phyloP scores from a whole-genome alignment of 2,329 filamentous ascomycete species.

The Trichophyton schoenleinii region DNA sequence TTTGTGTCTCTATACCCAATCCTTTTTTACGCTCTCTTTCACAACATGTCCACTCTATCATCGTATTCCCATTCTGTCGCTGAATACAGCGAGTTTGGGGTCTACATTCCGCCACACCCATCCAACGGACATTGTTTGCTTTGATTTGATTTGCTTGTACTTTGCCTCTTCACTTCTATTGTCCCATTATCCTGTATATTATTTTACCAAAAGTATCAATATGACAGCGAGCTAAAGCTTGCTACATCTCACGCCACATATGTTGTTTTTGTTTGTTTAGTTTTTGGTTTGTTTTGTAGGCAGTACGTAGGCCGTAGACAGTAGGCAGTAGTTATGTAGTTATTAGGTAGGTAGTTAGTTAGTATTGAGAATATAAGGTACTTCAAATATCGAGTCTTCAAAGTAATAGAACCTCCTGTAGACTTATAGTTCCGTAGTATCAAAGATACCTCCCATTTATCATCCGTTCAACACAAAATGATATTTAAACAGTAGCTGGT shows the following conservation, averaged over 20 bases:
- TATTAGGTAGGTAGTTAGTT: background rate
- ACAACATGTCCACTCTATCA: background rate
- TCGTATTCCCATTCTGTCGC: background rate
- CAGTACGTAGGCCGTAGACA: background rate
- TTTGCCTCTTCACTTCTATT: background rate
- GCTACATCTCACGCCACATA: background rate
- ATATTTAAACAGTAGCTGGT: background rate
- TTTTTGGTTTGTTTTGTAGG: too few species aligned
- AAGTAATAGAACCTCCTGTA: too few species aligned
- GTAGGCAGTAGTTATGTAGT: background rate
- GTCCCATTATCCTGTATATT: conserved; percentile 3
- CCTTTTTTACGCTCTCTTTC: too few species aligned
- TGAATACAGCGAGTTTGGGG: background rate
- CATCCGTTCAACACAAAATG: background rate
- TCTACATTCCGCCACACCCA: background rate
- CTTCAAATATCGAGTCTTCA: background rate
- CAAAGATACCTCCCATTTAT: too few species aligned
- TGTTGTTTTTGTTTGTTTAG: background rate
- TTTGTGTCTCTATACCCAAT: background rate
- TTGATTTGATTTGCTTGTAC: background rate
- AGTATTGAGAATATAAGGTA: background rate
- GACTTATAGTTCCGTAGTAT: too few species aligned
- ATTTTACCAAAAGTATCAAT: background rate
- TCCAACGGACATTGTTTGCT: background rate
- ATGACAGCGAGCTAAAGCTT: conserved; percentile 1